Evolutionary conservation across 768 basidiomycete species (phyloP).

Genomic region (Polyporus arcularius): DNA sequence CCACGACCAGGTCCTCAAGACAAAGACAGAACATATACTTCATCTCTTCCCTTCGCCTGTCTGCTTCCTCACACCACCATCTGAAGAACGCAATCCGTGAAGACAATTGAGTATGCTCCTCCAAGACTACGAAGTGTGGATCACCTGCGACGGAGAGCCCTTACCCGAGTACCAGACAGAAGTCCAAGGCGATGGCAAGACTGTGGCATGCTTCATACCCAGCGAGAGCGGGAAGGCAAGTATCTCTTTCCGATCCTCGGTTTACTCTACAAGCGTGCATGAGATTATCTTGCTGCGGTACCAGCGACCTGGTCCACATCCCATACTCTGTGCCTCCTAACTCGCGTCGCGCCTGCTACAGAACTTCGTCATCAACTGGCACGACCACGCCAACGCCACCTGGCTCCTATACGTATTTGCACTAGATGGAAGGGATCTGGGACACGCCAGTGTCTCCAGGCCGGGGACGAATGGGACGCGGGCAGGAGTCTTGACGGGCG

Average conservation of each 20-base stretch:
- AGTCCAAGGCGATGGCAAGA: slow-evolving; percentile 1
- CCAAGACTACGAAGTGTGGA: slow-evolving; percentile 6
- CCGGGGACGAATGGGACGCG: no score
- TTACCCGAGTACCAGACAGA: slow-evolving; percentile 10
- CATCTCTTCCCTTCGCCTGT: no score
- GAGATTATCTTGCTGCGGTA: neutral
- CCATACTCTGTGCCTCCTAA: no score
- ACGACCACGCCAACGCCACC: neutral
- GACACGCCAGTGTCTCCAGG: no score
- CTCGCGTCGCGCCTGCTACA: neutral
- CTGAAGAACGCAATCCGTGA: neutral
- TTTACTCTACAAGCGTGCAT: no score
- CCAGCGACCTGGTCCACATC: no score
- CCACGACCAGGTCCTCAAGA: no score
- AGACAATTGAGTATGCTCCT: neutral
- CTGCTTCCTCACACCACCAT: neutral
- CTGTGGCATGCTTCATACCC: slow-evolving; percentile 11
- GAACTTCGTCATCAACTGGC: neutral
- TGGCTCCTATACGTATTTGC: no score
- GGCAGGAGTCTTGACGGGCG: neutral
- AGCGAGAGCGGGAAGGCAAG: slow-evolving; percentile 18
- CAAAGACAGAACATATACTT: no score
- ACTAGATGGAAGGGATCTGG: no score
- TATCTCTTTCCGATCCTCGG: no score
- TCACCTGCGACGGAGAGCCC: neutral